Percentiles rank a stretch among this genome's conserved stretches.
phyloP scores from a whole-genome alignment of 148 eudicot genomes.

The Vaccinium myrtillus region DNA sequence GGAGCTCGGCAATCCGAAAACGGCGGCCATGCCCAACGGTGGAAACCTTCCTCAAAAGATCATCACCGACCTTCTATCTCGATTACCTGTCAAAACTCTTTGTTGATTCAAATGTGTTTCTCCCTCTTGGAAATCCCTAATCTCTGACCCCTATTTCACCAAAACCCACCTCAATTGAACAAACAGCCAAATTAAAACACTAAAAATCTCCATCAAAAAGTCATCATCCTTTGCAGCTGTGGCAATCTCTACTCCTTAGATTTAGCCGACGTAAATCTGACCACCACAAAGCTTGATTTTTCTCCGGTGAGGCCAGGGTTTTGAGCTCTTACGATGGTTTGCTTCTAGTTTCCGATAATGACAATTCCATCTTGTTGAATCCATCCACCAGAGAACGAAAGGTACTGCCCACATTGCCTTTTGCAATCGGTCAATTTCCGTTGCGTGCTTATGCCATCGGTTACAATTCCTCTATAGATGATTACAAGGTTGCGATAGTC shows the following conservation, averaged over 20 bases:
- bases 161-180: background rate
- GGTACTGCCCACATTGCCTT: background rate
- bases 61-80: background rate
- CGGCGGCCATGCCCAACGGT: background rate
- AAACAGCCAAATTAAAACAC: background rate
- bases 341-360: background rate
- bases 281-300: background rate
- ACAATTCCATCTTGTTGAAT: background rate
- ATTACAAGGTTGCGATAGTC: background rate
- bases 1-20: too few relatives aligned
- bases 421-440: too few relatives aligned
- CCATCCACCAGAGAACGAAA: background rate
- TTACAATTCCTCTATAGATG: background rate
- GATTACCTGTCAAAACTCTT: background rate
- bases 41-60: background rate
- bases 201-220: background rate
- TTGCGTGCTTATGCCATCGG: background rate
- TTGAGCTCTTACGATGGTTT: background rate
- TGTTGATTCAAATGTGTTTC: background rate
- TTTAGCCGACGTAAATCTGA: background rate
- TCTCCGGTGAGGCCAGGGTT: background rate
- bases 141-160: background rate
- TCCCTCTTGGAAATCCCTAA: background rate
- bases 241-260: background rate
- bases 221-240: background rate